A percentile compares a stretch with the other conserved stretches of the same genome.
phyloP scores from a whole-genome alignment of 139 green algal species.

The Chlamydomonas sphaeroides region DNA sequence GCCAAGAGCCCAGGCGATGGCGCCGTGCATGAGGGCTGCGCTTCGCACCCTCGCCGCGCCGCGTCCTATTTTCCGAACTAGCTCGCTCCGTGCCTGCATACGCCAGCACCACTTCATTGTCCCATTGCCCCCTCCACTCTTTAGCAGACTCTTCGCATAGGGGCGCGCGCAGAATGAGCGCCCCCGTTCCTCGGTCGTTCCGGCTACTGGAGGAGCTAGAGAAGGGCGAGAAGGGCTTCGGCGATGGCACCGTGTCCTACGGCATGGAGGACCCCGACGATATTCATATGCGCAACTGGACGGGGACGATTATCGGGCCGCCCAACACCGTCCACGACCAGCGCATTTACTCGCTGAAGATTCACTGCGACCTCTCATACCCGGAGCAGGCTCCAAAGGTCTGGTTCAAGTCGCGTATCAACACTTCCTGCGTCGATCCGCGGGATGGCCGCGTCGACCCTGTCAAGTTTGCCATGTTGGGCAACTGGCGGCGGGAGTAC shows the following conservation, averaged over 20 bases:
- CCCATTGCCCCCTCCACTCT: no score
- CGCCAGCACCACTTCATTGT: no score
- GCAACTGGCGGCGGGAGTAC: constrained; percentile 85
- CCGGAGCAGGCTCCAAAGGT: constrained; percentile 75
- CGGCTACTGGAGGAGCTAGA: constrained; percentile 96
- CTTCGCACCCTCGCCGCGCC: no score
- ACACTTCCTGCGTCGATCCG: constrained; percentile 74
- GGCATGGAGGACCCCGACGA: constrained; percentile 92
- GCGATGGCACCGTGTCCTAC: constrained; percentile 96
- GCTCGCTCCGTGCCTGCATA: no score
- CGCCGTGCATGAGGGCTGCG: no score
- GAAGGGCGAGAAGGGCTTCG: constrained; percentile 94
- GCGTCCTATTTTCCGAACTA: no score
- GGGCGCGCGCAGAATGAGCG: not conserved
- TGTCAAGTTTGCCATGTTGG: constrained; percentile 79
- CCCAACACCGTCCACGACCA: constrained; percentile 86
- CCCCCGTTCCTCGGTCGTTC: constrained; percentile 94
- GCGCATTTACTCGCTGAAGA: constrained; percentile 91
- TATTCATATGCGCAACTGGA: constrained; percentile 94
- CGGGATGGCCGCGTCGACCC: constrained; percentile 74
- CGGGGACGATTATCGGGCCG: constrained; percentile 97
- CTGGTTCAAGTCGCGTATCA: constrained; percentile 79
- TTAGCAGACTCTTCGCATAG: no score
- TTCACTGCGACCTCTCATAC: constrained; percentile 86
- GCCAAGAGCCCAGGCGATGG: no score